Conservation (phyloP, 1,139 yeast species). For the Wickerhamiella pararugosa region DNA sequence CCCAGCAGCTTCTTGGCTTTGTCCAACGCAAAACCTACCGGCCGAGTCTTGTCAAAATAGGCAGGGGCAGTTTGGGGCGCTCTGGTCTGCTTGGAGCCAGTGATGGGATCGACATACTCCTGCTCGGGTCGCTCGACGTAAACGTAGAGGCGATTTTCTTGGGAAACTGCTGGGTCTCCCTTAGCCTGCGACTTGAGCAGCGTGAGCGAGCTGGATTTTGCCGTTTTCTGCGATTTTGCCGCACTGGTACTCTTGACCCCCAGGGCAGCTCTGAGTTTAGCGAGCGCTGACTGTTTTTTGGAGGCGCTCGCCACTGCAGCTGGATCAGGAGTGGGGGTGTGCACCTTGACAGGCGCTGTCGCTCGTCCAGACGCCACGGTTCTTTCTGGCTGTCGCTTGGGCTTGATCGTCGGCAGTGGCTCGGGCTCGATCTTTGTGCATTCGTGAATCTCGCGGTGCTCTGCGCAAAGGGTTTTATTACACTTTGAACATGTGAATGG, state of each 20-base stretch:
- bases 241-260: not conserved
- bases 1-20: conserved; percentile 40
- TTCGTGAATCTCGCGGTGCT: conserved; percentile 37
- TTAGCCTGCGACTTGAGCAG: conserved; percentile 30
- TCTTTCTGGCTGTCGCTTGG: not conserved
- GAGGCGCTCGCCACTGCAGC: too few species aligned
- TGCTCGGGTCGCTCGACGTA: conserved; percentile 30
- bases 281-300: not conserved
- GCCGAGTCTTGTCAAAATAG: conserved; percentile 49
- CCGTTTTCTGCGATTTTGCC: not conserved
- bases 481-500: conserved; percentile 44
- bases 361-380: not conserved
- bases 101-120: conserved; percentile 30
- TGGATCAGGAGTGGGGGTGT: too few species aligned
- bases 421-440: conserved; percentile 20
- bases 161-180: conserved; percentile 50
- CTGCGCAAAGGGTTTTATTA: conserved; percentile 32
- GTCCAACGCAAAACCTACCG: conserved; percentile 68
- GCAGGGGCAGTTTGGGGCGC: conserved; percentile 28
- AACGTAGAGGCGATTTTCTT: conserved; percentile 44
- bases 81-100: conserved; percentile 20
- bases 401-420: not conserved
- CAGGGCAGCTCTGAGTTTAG: not conserved
- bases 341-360: too few species aligned
- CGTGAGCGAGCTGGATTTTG: not conserved